Percentiles rank a stretch among this genome's conserved stretches.
phyloP scores from a whole-genome alignment of 148 eudicot genomes.

The Linanthus parryae region DNA sequence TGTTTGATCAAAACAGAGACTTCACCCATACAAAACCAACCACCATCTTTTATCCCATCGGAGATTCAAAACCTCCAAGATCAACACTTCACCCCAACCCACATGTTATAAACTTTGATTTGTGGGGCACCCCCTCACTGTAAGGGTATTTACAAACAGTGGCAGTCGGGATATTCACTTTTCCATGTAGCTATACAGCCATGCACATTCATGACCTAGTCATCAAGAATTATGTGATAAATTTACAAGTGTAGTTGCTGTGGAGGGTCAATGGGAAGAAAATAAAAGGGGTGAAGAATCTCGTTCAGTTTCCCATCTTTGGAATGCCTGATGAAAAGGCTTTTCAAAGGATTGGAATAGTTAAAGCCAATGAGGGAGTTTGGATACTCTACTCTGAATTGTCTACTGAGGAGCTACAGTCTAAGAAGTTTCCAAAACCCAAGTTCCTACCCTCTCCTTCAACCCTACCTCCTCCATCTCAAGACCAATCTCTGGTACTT shows the following conservation, averaged over 20 bases:
- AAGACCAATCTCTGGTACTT: no score
- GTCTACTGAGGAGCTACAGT: no score
- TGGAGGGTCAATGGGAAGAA: slow-evolving; percentile 57
- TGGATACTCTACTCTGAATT: no score
- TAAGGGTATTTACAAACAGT: slow-evolving; percentile 10
- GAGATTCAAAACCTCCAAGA: slow-evolving; percentile 24
- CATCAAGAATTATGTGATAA: slow-evolving; percentile 23
- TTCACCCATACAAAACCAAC: neutral
- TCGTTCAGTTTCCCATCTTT: slow-evolving; percentile 72
- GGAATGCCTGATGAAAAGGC: no score
- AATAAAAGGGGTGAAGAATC: slow-evolving; percentile 93
- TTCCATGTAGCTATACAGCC: slow-evolving; percentile 14
- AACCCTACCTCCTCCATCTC: no score
- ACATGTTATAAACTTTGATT: slow-evolving; percentile 18
- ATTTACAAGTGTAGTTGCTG: neutral
- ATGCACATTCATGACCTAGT: slow-evolving; percentile 35
- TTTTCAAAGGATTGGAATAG: no score
- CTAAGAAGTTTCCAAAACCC: no score
- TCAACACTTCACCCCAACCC: slow-evolving; percentile 26
- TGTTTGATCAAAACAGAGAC: slow-evolving; percentile 8
- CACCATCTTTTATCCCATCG: slow-evolving; percentile 11
- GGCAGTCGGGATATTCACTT: slow-evolving; percentile 36
- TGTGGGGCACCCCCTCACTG: slow-evolving; percentile 1
- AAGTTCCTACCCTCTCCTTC: no score
- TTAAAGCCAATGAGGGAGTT: no score